Base-by-base conservation (phyloP, 148 eudicot genomes). In the Tetragonia tetragonoides region DNA sequence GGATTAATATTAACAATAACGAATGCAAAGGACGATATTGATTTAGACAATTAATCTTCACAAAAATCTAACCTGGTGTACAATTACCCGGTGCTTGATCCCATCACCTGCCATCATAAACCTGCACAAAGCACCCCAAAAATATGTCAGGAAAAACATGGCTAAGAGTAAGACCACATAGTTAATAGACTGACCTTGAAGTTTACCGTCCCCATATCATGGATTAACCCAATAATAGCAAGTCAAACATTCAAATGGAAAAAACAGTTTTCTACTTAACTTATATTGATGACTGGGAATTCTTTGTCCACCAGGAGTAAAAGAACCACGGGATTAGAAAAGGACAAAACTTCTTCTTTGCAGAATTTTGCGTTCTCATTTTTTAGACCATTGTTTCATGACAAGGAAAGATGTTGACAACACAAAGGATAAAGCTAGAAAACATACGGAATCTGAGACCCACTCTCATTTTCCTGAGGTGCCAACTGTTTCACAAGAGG, bases 21-120 rank as follows among this genome's bases (percentile, higher is more conserved):
- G 54, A 37, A 11, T 53, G 41, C 46, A 37, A 49, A 72, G 42
- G 60, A 63, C 39, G 23, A 59, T 16, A 74, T 42, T 61, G 21
- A 76, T 16, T 40, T 14, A 20, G 61, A 28, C 34, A 28, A 28
- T 41, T 24, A 6, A 65, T 15, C 14, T 10, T 41, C 76, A 77
- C 9, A 77, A 65, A 17, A 34, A 70, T 51, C 68, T 56, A 79
- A 95, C 99, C 99, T 91, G 83, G 61, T 90, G 82, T 80, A 95
- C 86, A 82, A 88, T 74, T 60, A 85, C 84, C 70, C 91, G 83
- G 81, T 87, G 87, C 87, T 88, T 93, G 80, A 95, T 89, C 65
- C 94, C 97, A 84, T 93, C 97, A 78, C 97, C 85, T 74, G 97
- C 99, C 73, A 89, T 90, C 97, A 95, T 86, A 86, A 93, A 95